Conservation (phyloP, 1,284 basidiomycete genomes). For the Mycena citricolor region DNA sequence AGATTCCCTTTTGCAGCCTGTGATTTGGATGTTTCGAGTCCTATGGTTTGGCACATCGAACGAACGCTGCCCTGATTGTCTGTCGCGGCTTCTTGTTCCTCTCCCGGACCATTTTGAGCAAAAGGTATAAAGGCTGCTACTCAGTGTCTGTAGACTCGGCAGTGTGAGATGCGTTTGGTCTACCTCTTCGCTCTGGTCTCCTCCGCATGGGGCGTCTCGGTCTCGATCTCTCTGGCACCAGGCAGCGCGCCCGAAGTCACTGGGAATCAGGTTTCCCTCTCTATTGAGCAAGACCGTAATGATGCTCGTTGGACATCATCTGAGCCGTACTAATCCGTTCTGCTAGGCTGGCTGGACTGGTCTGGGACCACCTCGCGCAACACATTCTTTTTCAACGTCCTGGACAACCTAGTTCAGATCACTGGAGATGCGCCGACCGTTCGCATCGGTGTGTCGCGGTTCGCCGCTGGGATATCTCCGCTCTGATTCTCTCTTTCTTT, state of each 20-base stretch:
- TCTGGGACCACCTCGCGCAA: conserved; percentile 38
- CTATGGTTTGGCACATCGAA: too few relatives aligned
- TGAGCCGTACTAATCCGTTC: not conserved
- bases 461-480: too few relatives aligned
- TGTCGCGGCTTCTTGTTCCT: too few relatives aligned
- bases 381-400: conserved; percentile 57
- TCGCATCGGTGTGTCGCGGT: conserved; percentile 48
- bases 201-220: conserved; percentile 4
- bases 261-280: conserved; percentile 51
- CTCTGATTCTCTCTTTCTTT: too few relatives aligned
- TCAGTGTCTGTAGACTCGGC: too few relatives aligned
- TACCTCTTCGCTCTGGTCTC: conserved; percentile 9
- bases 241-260: conserved; percentile 1
- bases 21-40: too few relatives aligned
- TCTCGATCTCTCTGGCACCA: conserved; percentile 8
- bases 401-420: conserved; percentile 53
- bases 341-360: conserved; percentile 63
- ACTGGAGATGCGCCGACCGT: conserved; percentile 58
- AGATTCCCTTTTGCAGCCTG: too few relatives aligned
- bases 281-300: conserved; percentile 60
- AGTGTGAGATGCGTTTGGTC: conserved; percentile 7
- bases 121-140: too few relatives aligned
- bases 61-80: too few relatives aligned
- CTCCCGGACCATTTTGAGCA: too few relatives aligned
- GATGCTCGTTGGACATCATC: not conserved